phyloP scores from a whole-genome alignment of 176 grass and related monocot genomes.

The Oryza australiensis region DNA sequence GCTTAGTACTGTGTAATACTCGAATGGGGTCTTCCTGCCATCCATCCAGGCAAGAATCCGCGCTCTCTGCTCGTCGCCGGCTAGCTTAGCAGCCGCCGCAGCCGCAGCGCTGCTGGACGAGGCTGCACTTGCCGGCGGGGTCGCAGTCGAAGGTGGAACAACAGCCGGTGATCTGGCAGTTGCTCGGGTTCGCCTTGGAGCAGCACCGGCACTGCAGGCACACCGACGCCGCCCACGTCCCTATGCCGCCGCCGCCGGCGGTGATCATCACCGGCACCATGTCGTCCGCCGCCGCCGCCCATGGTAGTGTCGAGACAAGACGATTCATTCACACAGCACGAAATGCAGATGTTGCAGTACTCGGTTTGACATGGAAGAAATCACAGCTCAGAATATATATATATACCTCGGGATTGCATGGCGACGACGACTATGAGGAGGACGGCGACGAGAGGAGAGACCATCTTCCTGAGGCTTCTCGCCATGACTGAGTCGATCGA shows the following conservation, averaged over 20 bases:
- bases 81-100: neutral
- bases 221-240: neutral
- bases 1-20: too few species aligned
- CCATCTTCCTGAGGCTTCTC: neutral
- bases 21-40: too few species aligned
- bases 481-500: neutral
- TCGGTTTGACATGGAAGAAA: too few species aligned
- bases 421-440: neutral
- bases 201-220: conserved; percentile 30
- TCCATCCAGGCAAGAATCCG: too few species aligned
- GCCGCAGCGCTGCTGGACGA: neutral
- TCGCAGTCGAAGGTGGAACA: conserved; percentile 23
- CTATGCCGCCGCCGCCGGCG: neutral
- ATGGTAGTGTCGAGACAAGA: neutral
- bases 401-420: neutral
- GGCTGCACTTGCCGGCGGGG: conserved; percentile 1
- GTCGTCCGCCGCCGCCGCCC: neutral
- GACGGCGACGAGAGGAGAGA: neutral
- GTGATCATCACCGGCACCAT: neutral
- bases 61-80: neutral
- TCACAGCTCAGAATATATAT: too few species aligned
- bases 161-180: neutral
- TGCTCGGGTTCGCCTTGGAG: neutral
- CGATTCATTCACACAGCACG: neutral
- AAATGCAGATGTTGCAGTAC: too few species aligned